A percentile compares a stretch with the other conserved stretches of the same genome.
Evolutionary conservation across 208 protist genomes (phyloP).

Genomic region (Wallacemonas sp.): DNA sequence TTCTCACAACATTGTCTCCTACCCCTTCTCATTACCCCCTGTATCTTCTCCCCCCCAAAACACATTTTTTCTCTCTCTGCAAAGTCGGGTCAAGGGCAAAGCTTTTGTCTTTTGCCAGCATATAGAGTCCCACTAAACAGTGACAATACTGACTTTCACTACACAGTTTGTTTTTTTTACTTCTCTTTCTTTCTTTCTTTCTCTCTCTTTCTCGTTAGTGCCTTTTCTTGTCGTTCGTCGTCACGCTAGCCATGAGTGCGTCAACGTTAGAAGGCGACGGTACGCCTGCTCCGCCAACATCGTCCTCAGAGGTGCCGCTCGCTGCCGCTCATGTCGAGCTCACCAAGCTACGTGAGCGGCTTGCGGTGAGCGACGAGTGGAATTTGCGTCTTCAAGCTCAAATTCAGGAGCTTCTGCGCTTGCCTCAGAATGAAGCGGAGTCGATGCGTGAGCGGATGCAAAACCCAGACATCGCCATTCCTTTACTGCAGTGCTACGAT

Average conservation of each 20-base stretch:
- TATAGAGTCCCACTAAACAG: not conserved
- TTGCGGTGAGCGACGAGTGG: constrained; percentile 79
- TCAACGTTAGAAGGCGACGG: not conserved
- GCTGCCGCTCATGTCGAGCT: constrained; percentile 35
- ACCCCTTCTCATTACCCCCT: too few relatives aligned
- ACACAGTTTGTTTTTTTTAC: constrained; percentile 9
- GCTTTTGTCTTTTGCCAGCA: too few relatives aligned
- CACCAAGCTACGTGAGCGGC: constrained; percentile 53
- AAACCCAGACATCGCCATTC: constrained; percentile 81
- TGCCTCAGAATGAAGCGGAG: constrained; percentile 61
- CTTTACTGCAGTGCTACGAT: constrained; percentile 86
- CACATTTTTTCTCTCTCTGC: not conserved
- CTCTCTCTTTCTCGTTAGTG: not conserved
- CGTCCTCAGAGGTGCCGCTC: constrained; percentile 11
- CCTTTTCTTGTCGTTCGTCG: too few relatives aligned
- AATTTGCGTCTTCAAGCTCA: constrained; percentile 73
- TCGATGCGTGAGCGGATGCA: constrained; percentile 68
- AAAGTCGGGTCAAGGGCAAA: not conserved
- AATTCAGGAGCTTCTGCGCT: constrained; percentile 72
- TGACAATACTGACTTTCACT: not conserved
- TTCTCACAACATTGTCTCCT: too few relatives aligned
- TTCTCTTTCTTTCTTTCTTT: constrained; percentile 16
- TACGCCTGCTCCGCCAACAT: not conserved
- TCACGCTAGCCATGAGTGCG: not conserved
- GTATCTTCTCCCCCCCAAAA: too few relatives aligned